Evolutionary conservation across 1,139 yeast genomes (phyloP).

Genomic region (Kurtzmaniella quercitrusa): DNA sequence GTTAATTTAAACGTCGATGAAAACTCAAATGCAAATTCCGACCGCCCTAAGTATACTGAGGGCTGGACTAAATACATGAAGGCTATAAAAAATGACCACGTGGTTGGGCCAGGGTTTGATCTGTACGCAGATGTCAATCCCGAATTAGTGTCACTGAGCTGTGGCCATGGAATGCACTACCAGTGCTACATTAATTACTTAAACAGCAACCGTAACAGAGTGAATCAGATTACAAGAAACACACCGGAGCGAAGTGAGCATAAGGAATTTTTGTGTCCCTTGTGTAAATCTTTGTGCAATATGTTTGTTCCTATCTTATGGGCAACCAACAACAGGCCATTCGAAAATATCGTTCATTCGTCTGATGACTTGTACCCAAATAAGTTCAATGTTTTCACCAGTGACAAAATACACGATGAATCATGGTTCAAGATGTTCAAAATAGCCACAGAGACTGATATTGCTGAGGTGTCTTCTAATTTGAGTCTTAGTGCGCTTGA

Average conservation of each 20-base stretch:
- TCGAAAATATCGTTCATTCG: constrained; percentile 19
- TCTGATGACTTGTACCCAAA: constrained; percentile 2
- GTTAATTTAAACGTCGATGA: constrained; percentile 46
- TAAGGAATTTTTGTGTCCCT: constrained; percentile 81
- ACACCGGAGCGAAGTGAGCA: constrained; percentile 70
- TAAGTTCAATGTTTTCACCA: constrained; percentile 14
- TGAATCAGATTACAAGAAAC: constrained; percentile 74
- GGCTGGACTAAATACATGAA: constrained; percentile 39
- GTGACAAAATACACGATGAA: constrained; percentile 15
- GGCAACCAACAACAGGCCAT: constrained; percentile 32
- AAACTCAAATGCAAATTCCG: constrained; percentile 12
- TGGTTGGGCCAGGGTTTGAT: constrained; percentile 73
- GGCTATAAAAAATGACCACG: constrained; percentile 31
- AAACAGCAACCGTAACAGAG: constrained; percentile 49
- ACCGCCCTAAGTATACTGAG: constrained; percentile 12
- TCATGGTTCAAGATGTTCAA: constrained; percentile 27
- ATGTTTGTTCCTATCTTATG: constrained; percentile 73
- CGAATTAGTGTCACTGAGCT: constrained; percentile 65
- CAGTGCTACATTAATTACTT: constrained; percentile 68
- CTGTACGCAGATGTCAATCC: constrained; percentile 33
- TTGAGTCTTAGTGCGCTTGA: constrained; percentile 25
- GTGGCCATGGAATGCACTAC: constrained; percentile 94
- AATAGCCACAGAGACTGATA: constrained; percentile 17
- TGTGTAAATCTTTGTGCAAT: constrained; percentile 85
- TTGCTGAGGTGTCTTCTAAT: constrained; percentile 19